These are phyloP conservation scores for Ceratocystis eucalypticola DNA, from an alignment of 2,329 filamentous ascomycete species.

Conservation along the genomic window DNA sequence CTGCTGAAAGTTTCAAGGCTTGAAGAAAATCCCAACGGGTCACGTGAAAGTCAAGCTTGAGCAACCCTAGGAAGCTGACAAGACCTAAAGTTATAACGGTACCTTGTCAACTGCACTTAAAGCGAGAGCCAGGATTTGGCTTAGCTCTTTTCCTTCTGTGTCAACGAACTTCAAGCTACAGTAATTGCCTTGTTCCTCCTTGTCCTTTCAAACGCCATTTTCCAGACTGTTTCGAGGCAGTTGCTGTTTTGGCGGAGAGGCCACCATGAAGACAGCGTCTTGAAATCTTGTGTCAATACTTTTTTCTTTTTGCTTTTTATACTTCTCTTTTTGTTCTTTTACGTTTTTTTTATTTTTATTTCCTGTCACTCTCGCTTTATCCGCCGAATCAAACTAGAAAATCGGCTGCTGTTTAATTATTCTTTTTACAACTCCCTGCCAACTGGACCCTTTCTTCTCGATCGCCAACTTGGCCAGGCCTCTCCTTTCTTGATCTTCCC, in stretches of 20 bases:
- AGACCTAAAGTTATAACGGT: background rate
- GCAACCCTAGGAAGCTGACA: background rate
- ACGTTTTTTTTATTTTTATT: background rate
- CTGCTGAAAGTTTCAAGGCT: background rate
- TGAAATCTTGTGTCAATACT: background rate
- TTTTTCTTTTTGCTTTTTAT: background rate
- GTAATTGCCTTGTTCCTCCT: background rate
- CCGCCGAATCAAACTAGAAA: background rate
- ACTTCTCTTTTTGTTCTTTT: background rate
- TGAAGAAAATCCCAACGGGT: background rate
- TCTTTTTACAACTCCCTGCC: background rate
- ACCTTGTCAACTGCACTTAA: background rate
- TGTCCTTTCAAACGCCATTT: background rate
- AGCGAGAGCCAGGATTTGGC: background rate
- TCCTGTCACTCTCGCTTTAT: background rate
- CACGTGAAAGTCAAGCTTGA: background rate
- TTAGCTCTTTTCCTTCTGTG: background rate
- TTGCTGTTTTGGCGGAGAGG: slow-evolving; percentile 8
- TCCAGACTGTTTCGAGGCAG: slow-evolving; percentile 1
- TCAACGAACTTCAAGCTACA: background rate
- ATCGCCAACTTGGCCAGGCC: background rate
- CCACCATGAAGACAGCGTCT: slow-evolving; percentile 1
- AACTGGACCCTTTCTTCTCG: background rate
- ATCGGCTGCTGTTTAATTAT: background rate
- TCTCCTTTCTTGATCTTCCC: background rate